A percentile compares a stretch with the other conserved stretches of the same genome.
Evolutionary conservation across 768 basidiomycete species (phyloP).

Genomic region (Russula emetica): DNA sequence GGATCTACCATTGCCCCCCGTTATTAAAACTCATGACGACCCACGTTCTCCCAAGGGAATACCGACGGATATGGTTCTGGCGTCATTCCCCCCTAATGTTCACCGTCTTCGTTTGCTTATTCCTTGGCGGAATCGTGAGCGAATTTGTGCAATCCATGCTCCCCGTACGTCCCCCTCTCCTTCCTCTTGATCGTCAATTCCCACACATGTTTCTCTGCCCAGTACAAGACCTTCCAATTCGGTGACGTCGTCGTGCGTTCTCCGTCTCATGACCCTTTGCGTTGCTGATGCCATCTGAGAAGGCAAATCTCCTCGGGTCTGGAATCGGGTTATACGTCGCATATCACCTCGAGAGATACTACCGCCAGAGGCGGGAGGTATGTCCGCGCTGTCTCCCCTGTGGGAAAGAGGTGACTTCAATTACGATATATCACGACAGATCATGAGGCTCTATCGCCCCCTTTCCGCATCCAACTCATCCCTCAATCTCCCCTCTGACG

Average conservation of each 20-base stretch:
- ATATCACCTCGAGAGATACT: constrained; percentile 68
- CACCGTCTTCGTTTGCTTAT: constrained; percentile 65
- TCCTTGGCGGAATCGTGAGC: constrained; percentile 76
- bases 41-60: constrained; percentile 46
- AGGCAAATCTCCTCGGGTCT: constrained; percentile 81
- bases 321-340: constrained; percentile 60
- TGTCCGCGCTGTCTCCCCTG: constrained; percentile 21
- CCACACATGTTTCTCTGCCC: neutral
- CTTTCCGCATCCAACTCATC: constrained; percentile 44
- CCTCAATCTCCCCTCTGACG: constrained; percentile 46
- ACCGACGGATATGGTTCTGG: constrained; percentile 85
- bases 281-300: constrained; percentile 1
- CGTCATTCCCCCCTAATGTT: constrained; percentile 64
- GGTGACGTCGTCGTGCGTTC: constrained; percentile 64
- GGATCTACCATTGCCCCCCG: constrained; percentile 3
- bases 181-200: neutral
- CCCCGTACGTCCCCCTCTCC: constrained; percentile 44
- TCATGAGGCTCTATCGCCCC: constrained; percentile 73
- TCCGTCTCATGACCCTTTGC: neutral
- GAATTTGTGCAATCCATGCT: constrained; percentile 77
- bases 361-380: constrained; percentile 77
- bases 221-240: constrained; percentile 70
- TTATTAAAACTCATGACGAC: neutral
- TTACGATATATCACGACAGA: constrained; percentile 40
- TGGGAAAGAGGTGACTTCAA: neutral